Conservation (phyloP, 2,329 filamentous ascomycete species). For the Colletotrichum echinochloae region DNA sequence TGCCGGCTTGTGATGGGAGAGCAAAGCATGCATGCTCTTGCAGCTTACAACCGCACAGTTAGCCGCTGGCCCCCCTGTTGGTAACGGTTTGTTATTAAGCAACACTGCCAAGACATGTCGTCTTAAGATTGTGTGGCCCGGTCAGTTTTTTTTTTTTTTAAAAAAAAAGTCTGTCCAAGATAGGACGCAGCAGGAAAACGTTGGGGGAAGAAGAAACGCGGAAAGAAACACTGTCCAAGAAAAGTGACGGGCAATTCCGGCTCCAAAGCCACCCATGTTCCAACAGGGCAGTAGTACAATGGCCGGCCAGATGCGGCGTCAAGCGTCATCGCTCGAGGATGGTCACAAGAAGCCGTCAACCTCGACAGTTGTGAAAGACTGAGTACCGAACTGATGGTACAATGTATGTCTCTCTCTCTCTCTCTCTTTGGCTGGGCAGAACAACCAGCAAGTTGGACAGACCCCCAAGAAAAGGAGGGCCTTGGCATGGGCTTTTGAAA, state of each 20-base stretch:
- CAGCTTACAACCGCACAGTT: neutral
- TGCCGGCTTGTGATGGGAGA: conserved; percentile 6
- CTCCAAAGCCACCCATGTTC: too few species aligned
- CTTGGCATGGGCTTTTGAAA: conserved; percentile 1
- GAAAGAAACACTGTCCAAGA: too few species aligned
- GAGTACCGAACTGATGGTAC: too few species aligned
- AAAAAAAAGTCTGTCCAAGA: too few species aligned
- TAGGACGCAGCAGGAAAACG: too few species aligned
- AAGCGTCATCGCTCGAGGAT: neutral
- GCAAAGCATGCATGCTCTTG: neutral
- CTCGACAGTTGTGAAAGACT: too few species aligned
- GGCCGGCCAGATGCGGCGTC: neutral
- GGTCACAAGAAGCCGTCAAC: conserved; percentile 3
- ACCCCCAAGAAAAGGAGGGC: neutral
- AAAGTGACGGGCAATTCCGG: too few species aligned
- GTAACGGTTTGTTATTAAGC: neutral
- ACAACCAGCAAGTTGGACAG: neutral
- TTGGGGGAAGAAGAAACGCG: too few species aligned
- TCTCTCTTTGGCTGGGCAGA: too few species aligned
- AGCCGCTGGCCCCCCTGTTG: neutral
- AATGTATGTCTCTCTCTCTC: neutral
- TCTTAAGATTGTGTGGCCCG: too few species aligned
- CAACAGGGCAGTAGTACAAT: neutral
- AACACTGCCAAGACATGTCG: too few species aligned
- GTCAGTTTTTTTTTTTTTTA: too few species aligned